These are phyloP conservation scores for Pulveroboletus sp. DNA, from an alignment of 768 basidiomycete genomes.

Conservation along the genomic window DNA sequence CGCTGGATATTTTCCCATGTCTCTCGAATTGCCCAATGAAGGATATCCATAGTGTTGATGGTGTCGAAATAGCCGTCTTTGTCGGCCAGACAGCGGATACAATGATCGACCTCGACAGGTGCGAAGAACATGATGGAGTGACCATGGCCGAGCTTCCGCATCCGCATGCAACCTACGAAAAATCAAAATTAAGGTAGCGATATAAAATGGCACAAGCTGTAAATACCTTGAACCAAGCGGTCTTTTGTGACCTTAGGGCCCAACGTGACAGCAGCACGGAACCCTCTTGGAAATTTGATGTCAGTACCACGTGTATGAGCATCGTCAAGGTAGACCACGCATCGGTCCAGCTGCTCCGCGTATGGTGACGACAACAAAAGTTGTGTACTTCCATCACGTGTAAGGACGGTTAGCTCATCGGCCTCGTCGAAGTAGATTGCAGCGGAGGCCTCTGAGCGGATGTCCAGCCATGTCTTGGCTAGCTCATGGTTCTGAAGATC, in stretches of 20 bases:
- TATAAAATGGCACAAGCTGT: too few species aligned
- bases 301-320: conserved; percentile 13
- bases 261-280: conserved; percentile 9
- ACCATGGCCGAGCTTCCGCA: too few species aligned
- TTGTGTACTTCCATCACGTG: too few species aligned
- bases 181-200: conserved; percentile 2
- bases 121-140: too few species aligned
- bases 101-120: too few species aligned
- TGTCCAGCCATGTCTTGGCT: conserved; percentile 37
- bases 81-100: conserved; percentile 30
- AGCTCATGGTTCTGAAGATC: conserved; percentile 41
- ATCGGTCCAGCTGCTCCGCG: too few species aligned
- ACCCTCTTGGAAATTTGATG: conserved; percentile 9
- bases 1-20: too few species aligned
- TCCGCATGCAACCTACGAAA: conserved; percentile 49
- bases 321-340: conserved; percentile 18
- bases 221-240: conserved; percentile 10
- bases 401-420: too few species aligned
- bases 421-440: conserved; percentile 22
- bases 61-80: conserved; percentile 2
- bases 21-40: too few species aligned
- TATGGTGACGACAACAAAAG: too few species aligned
- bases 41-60: conserved; percentile 27
- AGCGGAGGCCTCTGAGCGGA: conserved; percentile 8
- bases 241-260: too few species aligned